Base-by-base conservation (phyloP, 106 monocot genomes). In the Apostasia ramifera region DNA sequence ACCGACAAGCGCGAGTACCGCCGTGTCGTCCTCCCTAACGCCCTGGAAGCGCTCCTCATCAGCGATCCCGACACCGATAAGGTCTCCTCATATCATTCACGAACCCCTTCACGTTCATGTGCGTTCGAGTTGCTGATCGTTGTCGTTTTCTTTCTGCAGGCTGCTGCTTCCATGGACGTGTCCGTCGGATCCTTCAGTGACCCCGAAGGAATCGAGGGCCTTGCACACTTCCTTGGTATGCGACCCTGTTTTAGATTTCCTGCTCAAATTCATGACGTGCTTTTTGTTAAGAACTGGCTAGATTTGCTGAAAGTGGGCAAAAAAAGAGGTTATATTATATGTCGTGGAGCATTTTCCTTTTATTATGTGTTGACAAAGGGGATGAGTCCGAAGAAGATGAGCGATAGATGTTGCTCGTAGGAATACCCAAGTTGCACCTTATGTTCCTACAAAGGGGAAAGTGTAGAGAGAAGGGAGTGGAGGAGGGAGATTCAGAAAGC, bases 51-150 rank as follows among this genome's bases (percentile, higher is more conserved):
- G 43, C 88, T 88, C 47, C 83, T 94, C 69, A 82, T 94, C 84
- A 94, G 93, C 80, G 93, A 94, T 67, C 84, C 90, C 56, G 90
- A 94, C 11, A 93, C 88, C 59, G 92, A 93, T 61, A 89, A 93
- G 83, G 92, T 84, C 1, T 59, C 43, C 11, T 45, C 40, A 26
- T 42, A 0, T 59, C 12, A 7, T 44, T 47, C 37, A 43, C 53
- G 53, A 45, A 44, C 26, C 6, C 50, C 40, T 10, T 44, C 9
- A 46, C 1, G 8, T 48, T 47, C 6, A 41, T 51, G 38, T 6
- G 51, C 26, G 53, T 57, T 56, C 45, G 13, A 42, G 49, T 11
- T 38, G 10, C 8, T 43, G 12, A 48, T 66, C 55, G 6, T 43
- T 57, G 63, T 46, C 0, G 9, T 11, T 65, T 46, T 37, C 44